Evolutionary conservation across 1,139 yeast genomes (phyloP).

Genomic region (Taphrina pruni): DNA sequence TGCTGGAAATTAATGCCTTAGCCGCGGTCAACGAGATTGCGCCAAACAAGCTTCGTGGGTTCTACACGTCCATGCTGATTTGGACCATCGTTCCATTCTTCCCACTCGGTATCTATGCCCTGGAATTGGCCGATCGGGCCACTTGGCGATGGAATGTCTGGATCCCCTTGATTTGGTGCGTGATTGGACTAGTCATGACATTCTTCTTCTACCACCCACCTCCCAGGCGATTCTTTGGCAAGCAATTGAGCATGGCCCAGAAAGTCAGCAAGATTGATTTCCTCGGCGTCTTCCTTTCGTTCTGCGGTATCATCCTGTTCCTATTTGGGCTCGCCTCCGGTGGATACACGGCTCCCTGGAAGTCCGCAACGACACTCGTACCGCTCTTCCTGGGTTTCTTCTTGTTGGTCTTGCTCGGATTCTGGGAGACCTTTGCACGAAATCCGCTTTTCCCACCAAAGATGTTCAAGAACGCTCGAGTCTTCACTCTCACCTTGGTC

Average conservation of each 20-base stretch:
- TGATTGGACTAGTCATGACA: slow-evolving; percentile 35
- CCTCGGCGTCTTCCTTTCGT: slow-evolving; percentile 24
- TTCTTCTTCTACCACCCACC: slow-evolving; percentile 41
- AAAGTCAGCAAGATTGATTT: slow-evolving; percentile 21
- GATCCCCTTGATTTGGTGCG: slow-evolving; percentile 34
- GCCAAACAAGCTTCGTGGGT: slow-evolving; percentile 36
- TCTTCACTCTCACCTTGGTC: slow-evolving; percentile 31
- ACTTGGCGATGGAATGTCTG: slow-evolving; percentile 38
- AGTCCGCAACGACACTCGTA: slow-evolving; percentile 19
- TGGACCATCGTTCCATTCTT: slow-evolving; percentile 38
- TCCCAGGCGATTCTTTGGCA: slow-evolving; percentile 27
- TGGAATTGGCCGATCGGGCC: slow-evolving; percentile 28
- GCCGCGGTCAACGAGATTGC: slow-evolving; percentile 40
- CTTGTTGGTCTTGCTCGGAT: slow-evolving; percentile 20
- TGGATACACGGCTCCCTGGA: slow-evolving; percentile 38
- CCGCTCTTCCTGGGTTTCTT: slow-evolving; percentile 26
- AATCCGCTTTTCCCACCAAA: slow-evolving; percentile 30
- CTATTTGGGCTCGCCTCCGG: slow-evolving; percentile 37
- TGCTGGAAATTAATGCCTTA: slow-evolving; percentile 34
- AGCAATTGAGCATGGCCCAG: slow-evolving; percentile 14
- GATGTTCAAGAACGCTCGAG: slow-evolving; percentile 39
- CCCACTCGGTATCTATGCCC: slow-evolving; percentile 32
- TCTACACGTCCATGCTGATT: slow-evolving; percentile 38
- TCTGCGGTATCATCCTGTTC: slow-evolving; percentile 34
- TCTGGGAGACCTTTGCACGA: slow-evolving; percentile 24